Evolutionary conservation across 805 yeast species (phyloP).

Genomic region (Yamadazyma nakazawae): DNA sequence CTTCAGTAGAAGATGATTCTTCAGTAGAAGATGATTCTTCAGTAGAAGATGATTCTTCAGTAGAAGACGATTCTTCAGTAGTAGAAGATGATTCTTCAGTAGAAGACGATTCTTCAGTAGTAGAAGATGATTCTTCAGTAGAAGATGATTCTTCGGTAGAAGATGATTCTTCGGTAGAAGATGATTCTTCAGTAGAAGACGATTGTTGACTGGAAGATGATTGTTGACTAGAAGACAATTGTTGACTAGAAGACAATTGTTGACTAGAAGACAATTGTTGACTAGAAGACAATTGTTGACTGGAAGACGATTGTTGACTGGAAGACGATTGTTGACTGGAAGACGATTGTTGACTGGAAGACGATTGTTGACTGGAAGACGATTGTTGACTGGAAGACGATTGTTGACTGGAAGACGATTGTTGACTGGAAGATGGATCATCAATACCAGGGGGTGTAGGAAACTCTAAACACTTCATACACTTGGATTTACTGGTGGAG

Average conservation of each 20-base stretch:
- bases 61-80: constrained; percentile 6
- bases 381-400: constrained; percentile 1
- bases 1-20: not conserved
- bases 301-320: constrained; percentile 1
- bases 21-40: constrained; percentile 2
- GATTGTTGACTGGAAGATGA: constrained; percentile 4
- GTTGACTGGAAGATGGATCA: constrained; percentile 4
- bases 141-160: constrained; percentile 5
- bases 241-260: constrained; percentile 1
- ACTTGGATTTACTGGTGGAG: constrained; percentile 11
- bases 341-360: constrained; percentile 2
- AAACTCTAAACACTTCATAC: constrained; percentile 15
- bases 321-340: constrained; percentile 7
- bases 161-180: constrained; percentile 4
- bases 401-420: constrained; percentile 1
- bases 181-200: constrained; percentile 5
- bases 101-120: constrained; percentile 6
- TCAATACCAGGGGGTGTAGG: constrained; percentile 15
- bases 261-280: constrained; percentile 3
- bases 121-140: constrained; percentile 4
- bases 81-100: constrained; percentile 1
- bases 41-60: constrained; percentile 1
- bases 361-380: constrained; percentile 3
- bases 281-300: constrained; percentile 5
- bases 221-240: constrained; percentile 6